A percentile compares a stretch with the other conserved stretches of the same genome.
Evolutionary conservation across 1,284 basidiomycete genomes (phyloP).

Genomic region (Pterulicium gracile): DNA sequence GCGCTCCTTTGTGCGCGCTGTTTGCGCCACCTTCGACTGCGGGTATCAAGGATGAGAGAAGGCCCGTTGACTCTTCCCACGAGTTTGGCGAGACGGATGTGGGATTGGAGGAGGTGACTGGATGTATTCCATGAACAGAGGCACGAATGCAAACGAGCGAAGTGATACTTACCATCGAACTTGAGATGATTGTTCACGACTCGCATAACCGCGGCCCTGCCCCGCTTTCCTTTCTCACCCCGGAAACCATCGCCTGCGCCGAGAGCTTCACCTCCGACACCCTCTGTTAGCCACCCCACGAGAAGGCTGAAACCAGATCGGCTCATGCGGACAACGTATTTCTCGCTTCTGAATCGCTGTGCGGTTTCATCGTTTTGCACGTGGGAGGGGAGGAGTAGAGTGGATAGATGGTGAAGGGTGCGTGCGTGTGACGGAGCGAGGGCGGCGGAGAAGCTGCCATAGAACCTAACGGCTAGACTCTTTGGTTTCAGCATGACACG

Average conservation of each 20-base stretch:
- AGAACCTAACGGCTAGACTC: conserved; percentile 63
- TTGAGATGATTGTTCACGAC: conserved; percentile 91
- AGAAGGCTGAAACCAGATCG: conserved; percentile 88
- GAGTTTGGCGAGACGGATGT: conserved; percentile 47
- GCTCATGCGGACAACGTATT: conserved; percentile 87
- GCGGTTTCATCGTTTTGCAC: conserved; percentile 78
- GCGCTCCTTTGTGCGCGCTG: conserved; percentile 32
- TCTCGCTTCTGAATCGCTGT: conserved; percentile 81
- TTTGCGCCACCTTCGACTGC: conserved; percentile 33
- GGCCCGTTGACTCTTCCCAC: conserved; percentile 78
- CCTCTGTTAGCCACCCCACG: conserved; percentile 93
- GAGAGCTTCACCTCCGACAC: conserved; percentile 75
- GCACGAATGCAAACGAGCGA: conserved; percentile 15
- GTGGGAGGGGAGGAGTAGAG: conserved; percentile 77
- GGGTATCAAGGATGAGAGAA: conserved; percentile 69
- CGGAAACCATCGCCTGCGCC: conserved; percentile 77
- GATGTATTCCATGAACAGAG: conserved; percentile 8
- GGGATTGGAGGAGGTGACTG: conserved; percentile 64
- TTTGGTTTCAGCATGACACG: conserved; percentile 7
- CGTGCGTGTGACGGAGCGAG: conserved; percentile 63
- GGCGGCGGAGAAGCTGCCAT: conserved; percentile 57
- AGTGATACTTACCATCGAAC: conserved; percentile 64
- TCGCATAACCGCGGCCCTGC: conserved; percentile 78
- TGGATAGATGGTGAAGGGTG: conserved; percentile 74
- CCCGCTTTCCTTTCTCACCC: conserved; percentile 71